These are phyloP conservation scores for Fusarium praegraminearum DNA, from an alignment of 2,329 filamentous ascomycete species.

Conservation along the genomic window DNA sequence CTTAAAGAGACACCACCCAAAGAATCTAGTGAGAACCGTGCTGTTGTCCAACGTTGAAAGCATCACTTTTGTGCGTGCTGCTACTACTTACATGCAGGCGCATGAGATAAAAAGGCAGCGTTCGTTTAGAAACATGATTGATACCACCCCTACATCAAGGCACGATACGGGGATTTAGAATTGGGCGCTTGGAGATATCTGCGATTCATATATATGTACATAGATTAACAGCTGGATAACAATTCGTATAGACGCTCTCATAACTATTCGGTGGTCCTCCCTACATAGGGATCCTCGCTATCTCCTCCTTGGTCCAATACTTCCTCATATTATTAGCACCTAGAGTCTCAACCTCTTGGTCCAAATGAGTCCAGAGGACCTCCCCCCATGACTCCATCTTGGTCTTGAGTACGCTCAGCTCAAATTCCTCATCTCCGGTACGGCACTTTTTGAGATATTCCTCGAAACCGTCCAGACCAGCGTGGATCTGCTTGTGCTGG, in stretches of 20 bases:
- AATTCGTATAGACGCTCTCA: neutral
- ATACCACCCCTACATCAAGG: constrained; percentile 20
- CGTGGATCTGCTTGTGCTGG: constrained; percentile 84
- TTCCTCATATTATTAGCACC: constrained; percentile 85
- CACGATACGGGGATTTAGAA: constrained; percentile 4
- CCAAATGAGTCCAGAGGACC: constrained; percentile 85
- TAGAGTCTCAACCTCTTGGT: constrained; percentile 83
- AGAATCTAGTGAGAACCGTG: neutral
- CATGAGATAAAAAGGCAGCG: neutral
- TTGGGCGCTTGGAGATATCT: constrained; percentile 24
- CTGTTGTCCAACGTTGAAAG: neutral
- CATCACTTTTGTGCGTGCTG: neutral
- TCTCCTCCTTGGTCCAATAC: constrained; percentile 83
- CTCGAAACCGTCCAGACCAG: constrained; percentile 75
- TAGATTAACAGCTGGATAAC: constrained; percentile 13
- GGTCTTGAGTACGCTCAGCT: constrained; percentile 69
- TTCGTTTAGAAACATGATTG: constrained; percentile 24
- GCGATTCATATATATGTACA: constrained; percentile 7
- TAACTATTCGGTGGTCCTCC: neutral
- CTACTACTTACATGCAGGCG: neutral
- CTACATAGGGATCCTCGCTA: constrained; percentile 76
- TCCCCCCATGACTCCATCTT: constrained; percentile 83
- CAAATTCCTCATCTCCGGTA: constrained; percentile 70
- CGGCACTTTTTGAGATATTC: constrained; percentile 73
- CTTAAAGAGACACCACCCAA: constrained; percentile 10